phyloP scores from a whole-genome alignment of 108 stramenopile genomes.

The Parietichytrium sp. region DNA sequence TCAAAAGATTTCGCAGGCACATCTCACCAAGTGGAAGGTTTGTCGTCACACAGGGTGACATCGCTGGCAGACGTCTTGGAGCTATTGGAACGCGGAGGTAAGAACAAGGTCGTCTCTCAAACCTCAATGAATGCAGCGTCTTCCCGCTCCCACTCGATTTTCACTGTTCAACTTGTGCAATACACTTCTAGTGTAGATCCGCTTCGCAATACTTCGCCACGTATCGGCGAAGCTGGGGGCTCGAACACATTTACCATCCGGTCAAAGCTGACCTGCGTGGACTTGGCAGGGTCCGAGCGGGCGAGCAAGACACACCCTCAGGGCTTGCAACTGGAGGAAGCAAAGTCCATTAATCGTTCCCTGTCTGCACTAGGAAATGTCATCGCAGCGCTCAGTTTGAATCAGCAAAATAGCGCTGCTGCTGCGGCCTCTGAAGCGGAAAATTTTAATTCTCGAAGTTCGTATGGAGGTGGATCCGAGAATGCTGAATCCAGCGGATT shows the following conservation, averaged over 20 bases:
- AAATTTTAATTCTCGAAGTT: too few species aligned
- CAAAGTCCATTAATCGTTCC: conserved; percentile 45
- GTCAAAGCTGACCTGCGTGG: conserved; percentile 52
- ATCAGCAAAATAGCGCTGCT: too few species aligned
- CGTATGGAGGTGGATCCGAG: not conserved
- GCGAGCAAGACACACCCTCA: conserved; percentile 48
- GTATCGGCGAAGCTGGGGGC: not conserved
- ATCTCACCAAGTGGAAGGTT: conserved; percentile 61
- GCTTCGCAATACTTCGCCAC: too few species aligned
- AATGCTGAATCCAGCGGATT: not conserved
- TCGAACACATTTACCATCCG: not conserved
- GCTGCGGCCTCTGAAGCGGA: too few species aligned
- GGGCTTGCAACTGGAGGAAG: conserved; percentile 43
- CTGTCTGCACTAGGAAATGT: conserved; percentile 53
- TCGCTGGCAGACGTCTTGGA: conserved; percentile 46
- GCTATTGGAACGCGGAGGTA: conserved; percentile 52
- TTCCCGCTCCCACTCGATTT: conserved; percentile 64
- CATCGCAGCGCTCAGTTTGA: conserved; percentile 53
- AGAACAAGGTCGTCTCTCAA: conserved; percentile 54
- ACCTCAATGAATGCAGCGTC: conserved; percentile 63
- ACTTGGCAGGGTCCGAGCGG: conserved; percentile 56
- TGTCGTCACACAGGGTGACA: conserved; percentile 53
- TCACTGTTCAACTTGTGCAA: conserved; percentile 49
- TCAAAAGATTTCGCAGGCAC: conserved; percentile 57
- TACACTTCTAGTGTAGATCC: too few species aligned